Conservation (phyloP, 768 basidiomycete species). For the Tephrocybe rancida region DNA sequence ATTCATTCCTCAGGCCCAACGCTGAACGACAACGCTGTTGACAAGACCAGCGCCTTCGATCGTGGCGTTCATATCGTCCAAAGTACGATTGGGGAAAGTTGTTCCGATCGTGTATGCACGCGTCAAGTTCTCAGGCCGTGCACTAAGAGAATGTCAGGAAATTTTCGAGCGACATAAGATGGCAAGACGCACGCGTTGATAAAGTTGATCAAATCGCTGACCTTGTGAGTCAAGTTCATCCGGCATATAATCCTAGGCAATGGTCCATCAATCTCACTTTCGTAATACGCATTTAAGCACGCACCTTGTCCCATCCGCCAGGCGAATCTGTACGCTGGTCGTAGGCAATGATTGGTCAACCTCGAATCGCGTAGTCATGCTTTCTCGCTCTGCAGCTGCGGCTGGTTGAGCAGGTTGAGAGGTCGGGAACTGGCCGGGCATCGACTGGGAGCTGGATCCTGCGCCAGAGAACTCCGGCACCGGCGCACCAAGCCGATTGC, state of each 20-base stretch:
- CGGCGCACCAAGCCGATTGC: slow-evolving; percentile 82
- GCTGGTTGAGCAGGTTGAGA: slow-evolving; percentile 25
- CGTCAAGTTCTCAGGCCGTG: slow-evolving; percentile 65
- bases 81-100: slow-evolving; percentile 81
- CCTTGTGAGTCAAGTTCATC: slow-evolving; percentile 91
- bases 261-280: neutral
- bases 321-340: slow-evolving; percentile 86
- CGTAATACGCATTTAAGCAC: neutral
- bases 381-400: slow-evolving; percentile 26
- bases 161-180: neutral
- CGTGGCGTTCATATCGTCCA: slow-evolving; percentile 67
- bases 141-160: no score
- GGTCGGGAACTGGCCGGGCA: slow-evolving; percentile 67
- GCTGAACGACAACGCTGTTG: slow-evolving; percentile 86
- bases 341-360: slow-evolving; percentile 83
- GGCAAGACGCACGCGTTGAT: slow-evolving; percentile 86
- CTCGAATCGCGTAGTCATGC: slow-evolving; percentile 62
- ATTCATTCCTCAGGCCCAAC: slow-evolving; percentile 45
- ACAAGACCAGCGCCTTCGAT: slow-evolving; percentile 72
- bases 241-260: slow-evolving; percentile 68
- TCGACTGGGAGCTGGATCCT: slow-evolving; percentile 23
- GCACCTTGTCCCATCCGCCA: slow-evolving; percentile 90
- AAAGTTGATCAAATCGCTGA: slow-evolving; percentile 81
- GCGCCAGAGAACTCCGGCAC: slow-evolving; percentile 45
- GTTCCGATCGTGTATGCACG: slow-evolving; percentile 80